Conservation (phyloP, 2,329 filamentous ascomycete genomes). For the Bisporella sp. region DNA sequence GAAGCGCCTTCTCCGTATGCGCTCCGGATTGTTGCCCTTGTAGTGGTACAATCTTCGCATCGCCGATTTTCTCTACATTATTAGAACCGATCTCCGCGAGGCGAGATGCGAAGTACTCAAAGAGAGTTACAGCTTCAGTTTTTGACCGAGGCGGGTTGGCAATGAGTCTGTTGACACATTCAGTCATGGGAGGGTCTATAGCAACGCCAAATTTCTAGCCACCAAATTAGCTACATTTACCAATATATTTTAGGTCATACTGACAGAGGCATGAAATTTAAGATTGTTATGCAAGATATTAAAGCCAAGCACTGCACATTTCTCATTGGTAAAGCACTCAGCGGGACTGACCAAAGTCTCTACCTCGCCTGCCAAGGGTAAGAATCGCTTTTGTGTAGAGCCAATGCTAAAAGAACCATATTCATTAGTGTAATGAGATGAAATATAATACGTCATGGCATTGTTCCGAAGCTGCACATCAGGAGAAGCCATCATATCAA, state of each 20-base stretch:
- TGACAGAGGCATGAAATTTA: conserved; percentile 62
- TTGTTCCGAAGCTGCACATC: conserved; percentile 53
- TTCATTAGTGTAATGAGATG: conserved; percentile 69
- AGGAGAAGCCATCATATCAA: conserved; percentile 67
- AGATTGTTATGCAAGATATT: conserved; percentile 69
- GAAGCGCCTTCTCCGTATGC: conserved; percentile 41
- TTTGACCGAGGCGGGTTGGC: conserved; percentile 62
- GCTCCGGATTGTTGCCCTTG: conserved; percentile 23
- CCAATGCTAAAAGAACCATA: conserved; percentile 61
- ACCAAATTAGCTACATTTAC: conserved; percentile 3
- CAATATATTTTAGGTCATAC: conserved; percentile 12
- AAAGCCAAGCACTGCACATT: conserved; percentile 72
- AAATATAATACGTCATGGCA: conserved; percentile 75
- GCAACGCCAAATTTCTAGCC: conserved; percentile 72
- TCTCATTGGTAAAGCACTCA: conserved; percentile 76
- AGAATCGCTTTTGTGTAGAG: conserved; percentile 48
- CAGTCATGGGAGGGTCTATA: conserved; percentile 69
- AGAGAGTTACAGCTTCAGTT: conserved; percentile 62
- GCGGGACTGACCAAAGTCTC: conserved; percentile 62
- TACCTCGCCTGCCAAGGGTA: conserved; percentile 66
- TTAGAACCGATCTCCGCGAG: conserved; percentile 63
- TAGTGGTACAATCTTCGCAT: conserved; percentile 68
- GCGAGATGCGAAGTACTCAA: conserved; percentile 76
- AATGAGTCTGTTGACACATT: conserved; percentile 69
- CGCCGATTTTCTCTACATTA: conserved; percentile 52